A percentile compares a stretch with the other conserved stretches of the same genome.
Evolutionary conservation across 257 asterid species (phyloP).

Genomic region (Handroanthus guayacan): DNA sequence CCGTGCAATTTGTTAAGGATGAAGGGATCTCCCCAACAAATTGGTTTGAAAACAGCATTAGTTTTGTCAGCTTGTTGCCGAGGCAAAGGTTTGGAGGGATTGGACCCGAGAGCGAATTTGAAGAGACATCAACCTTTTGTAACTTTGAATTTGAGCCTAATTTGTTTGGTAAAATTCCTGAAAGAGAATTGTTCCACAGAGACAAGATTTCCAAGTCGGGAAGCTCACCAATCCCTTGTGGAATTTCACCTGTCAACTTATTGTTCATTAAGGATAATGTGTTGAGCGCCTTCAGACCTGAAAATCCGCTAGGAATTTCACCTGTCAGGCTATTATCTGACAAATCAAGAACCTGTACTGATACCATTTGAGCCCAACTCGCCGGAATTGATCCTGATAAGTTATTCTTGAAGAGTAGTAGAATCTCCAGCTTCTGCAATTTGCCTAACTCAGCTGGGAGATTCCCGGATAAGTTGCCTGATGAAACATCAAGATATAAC

Average conservation of each 20-base stretch:
- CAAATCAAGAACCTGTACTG: conserved; percentile 62
- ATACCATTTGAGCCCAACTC: conserved; percentile 49
- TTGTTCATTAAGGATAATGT: conserved; percentile 68
- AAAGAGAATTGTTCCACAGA: conserved; percentile 84
- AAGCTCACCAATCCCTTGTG: conserved; percentile 72
- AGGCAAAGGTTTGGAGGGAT: conserved; percentile 80
- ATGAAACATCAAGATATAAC: conserved; percentile 70
- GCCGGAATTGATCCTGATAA: conserved; percentile 66
- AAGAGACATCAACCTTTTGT: conserved; percentile 75
- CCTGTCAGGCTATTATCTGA: conserved; percentile 79
- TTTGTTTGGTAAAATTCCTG: conserved; percentile 72
- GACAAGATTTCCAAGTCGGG: conserved; percentile 61
- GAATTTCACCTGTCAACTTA: conserved; percentile 72
- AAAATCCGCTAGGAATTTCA: conserved; percentile 57
- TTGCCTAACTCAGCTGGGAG: conserved; percentile 62
- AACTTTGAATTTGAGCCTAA: conserved; percentile 76
- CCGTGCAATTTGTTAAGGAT: conserved; percentile 66
- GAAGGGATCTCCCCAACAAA: conserved; percentile 72
- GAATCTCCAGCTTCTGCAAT: conserved; percentile 52
- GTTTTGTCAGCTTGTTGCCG: conserved; percentile 53
- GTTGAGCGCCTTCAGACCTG: conserved; percentile 51
- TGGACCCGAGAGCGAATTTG: conserved; percentile 73
- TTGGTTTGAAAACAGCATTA: conserved; percentile 76
- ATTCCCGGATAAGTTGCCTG: conserved; percentile 69
- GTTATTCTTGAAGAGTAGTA: conserved; percentile 64